Evolutionary conservation across 2,329 filamentous ascomycete species (phyloP), one percentile per base, ranked within the genome.

Genomic region (Aspergillus aculeatus): DNA sequence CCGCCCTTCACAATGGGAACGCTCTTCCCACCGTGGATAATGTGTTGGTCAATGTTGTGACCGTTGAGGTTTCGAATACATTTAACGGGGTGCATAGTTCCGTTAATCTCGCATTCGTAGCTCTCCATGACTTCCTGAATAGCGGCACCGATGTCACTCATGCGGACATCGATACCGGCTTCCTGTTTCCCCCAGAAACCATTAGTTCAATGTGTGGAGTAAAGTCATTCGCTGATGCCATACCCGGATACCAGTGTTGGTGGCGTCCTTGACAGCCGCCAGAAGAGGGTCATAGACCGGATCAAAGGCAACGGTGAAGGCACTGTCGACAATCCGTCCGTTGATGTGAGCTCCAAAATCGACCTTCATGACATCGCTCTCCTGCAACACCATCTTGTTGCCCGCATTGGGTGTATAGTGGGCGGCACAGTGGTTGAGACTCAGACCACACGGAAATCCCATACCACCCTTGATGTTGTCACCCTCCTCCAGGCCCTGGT

Each of bases 51-150:
- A 71, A 97, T 97, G 66, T 90, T 94, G 80, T 97, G 93, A 10
- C 92, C 92, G 71, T 90, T 94, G 62, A 96, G 82, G 79, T 95
- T 95, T 65, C 90, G 88, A 72, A 96, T 94, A 65, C 88, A 84
- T 81, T 95, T 96, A 75, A 96, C 84, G 0, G 89, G 91, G 70
- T 91, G 86, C 12, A 87, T 92, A 47, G 84, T 86, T 63, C 91
- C 91, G 74, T 89, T 86, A 65, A 96, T 85, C 75, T 95, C 90
- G 54, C 94, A 85, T 78, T 96, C 92, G 77, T 94, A 95, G 76
- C 90, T 93, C 79, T 96, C 92, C 92, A 96, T 96, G 29, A 89
- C 86, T 77, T 96, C 92, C 77, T 96, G 92, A 68, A 96, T 94
- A 19, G 86, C 83, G 10, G 85, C 89, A 61, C 92, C 91, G 64